Base-by-base conservation (phyloP, 257 asterid genomes). In the Nicotiana attenuata region DNA sequence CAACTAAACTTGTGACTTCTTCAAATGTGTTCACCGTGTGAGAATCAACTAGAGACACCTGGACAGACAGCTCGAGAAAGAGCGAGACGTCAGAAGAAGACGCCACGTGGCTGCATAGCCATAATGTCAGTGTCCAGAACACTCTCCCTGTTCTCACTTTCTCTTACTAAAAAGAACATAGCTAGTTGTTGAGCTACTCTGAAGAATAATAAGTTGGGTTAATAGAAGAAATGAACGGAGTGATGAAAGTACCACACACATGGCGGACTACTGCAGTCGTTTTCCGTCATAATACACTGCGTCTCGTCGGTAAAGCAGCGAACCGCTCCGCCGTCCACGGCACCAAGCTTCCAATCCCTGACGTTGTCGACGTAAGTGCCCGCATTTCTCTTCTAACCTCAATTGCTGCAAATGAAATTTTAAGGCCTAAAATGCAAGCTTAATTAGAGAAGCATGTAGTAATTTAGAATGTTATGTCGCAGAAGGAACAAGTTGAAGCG, bases 281-380 rank as follows among this genome's bases (percentile, higher is more conserved):
- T 55, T 28, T 24, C 66, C 64, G 83, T 35, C 29, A 26, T n/a
- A 31, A 26, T 47, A 78, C 67, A 67, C 88, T 92, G 83, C 77
- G 82, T 75, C 76, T 89, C 47, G 92, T 82, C 15, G 85, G 77
- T 57, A 93, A 90, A 84, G 90, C 93, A 38, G 76, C 90, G 53
- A 88, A 84, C 77, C 92, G 92, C 17, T 91, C 93, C 45, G 91
- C 93, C 76, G 96, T 91, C 69, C 96, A 91, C 38, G 94, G 97
- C 41, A 67, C 89, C 45, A 92, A 89, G 89, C 90, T 86, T 53
- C 97, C 94, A 5, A 38, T 81, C 63, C 89, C 90, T 15, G 90
- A 85, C 28, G 33, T 65, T 66, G 76, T 88, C 26, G 88, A 85
- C 24, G 95, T 91, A 60, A 82, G 66, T 57, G 28, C 17, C 57